Percentiles rank a stretch among this genome's conserved stretches.
Conservation (phyloP, 192 early-diverging fungal genomes). For the Gamsiella multidivaricata region DNA sequence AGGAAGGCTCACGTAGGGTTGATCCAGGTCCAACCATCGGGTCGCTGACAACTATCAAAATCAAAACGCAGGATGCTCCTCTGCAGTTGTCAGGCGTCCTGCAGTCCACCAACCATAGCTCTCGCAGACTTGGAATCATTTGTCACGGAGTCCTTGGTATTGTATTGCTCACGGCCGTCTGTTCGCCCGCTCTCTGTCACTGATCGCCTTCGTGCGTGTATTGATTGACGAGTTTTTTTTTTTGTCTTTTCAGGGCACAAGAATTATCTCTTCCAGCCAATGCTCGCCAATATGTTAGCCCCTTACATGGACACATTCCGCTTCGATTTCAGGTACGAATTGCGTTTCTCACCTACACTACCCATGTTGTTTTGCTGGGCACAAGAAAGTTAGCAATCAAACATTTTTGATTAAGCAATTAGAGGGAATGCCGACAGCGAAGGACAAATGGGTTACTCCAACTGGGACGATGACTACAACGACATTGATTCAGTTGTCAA, state of each 20-base stretch:
- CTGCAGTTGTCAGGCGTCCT: constrained; percentile 7
- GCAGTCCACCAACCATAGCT: constrained; percentile 16
- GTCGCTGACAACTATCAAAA: constrained; percentile 1
- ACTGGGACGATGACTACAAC: constrained; percentile 36
- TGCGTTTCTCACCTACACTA: no score
- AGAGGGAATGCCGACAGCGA: constrained; percentile 51
- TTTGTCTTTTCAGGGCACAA: constrained; percentile 19
- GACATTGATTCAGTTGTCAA: constrained; percentile 30
- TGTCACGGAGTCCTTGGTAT: constrained; percentile 33
- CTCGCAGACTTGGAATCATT: constrained; percentile 24
- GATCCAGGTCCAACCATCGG: constrained; percentile 5
- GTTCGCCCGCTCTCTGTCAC: background rate
- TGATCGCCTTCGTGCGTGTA: background rate
- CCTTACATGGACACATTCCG: constrained; percentile 46
- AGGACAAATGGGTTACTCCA: constrained; percentile 17
- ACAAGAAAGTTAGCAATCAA: background rate
- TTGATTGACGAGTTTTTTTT: background rate
- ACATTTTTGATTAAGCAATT: background rate
- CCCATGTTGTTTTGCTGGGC: background rate
- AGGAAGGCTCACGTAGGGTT: background rate
- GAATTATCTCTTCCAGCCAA: constrained; percentile 27
- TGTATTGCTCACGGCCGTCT: background rate
- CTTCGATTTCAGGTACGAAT: constrained; percentile 47
- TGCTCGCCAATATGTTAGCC: constrained; percentile 20
- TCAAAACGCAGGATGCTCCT: background rate